These are phyloP conservation scores for Porcisia hertigi DNA, from an alignment of 208 protist species.

Conservation along the genomic window DNA sequence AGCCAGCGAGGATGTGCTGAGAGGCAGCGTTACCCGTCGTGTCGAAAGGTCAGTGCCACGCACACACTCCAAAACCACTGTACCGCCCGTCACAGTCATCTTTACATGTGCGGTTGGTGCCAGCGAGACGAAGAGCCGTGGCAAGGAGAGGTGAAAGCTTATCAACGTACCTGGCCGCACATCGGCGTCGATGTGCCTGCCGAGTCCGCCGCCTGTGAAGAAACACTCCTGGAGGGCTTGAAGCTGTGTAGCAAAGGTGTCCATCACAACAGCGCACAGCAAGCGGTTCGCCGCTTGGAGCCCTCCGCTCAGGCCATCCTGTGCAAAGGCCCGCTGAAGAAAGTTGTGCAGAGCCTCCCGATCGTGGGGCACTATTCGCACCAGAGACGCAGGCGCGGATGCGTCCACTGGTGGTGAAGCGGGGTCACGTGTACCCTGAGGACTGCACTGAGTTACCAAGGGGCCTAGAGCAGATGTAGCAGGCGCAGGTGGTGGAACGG, in stretches of 20 bases:
- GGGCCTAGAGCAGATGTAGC: not conserved
- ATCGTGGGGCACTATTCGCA: constrained; percentile 35
- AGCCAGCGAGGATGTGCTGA: constrained; percentile 10
- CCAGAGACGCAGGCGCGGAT: not conserved
- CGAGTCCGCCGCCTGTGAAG: constrained; percentile 52
- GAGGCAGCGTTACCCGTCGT: constrained; percentile 22
- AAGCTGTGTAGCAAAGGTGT: constrained; percentile 59
- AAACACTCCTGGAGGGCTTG: constrained; percentile 34
- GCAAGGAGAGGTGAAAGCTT: constrained; percentile 35
- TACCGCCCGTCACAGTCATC: constrained; percentile 34
- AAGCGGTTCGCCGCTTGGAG: constrained; percentile 56
- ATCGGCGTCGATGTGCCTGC: constrained; percentile 38
- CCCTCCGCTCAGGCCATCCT: constrained; percentile 60
- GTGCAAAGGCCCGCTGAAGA: constrained; percentile 42
- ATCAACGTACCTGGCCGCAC: constrained; percentile 69
- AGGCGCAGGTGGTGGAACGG: not conserved
- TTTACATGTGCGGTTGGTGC: constrained; percentile 35
- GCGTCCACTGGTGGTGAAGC: not conserved
- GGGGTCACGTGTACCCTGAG: not conserved
- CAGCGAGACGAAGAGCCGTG: constrained; percentile 4
- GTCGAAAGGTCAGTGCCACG: constrained; percentile 31
- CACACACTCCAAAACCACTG: constrained; percentile 51
- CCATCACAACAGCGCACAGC: constrained; percentile 61
- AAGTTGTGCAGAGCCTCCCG: constrained; percentile 44
- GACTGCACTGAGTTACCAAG: not conserved